A percentile compares a stretch with the other conserved stretches of the same genome.
Evolutionary conservation across 768 basidiomycete genomes (phyloP).

Genomic region (Rubroboletus satanas): DNA sequence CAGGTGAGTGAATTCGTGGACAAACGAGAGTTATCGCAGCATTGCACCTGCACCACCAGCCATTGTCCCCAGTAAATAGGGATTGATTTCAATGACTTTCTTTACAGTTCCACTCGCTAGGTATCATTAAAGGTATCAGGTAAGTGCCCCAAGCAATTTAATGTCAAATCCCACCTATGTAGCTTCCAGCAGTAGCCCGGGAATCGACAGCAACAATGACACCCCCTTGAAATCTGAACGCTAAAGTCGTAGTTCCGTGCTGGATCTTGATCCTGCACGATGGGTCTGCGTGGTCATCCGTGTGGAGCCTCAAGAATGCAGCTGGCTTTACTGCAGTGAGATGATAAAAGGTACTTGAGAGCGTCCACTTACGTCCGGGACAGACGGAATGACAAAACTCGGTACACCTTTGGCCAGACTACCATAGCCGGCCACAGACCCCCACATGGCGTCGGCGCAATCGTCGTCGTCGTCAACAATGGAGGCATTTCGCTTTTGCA

Average conservation of each 20-base stretch:
- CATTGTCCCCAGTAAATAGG: conserved; percentile 98
- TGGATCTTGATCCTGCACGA: conserved; percentile 96
- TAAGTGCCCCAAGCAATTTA: background rate
- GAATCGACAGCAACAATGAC: conserved; percentile 99
- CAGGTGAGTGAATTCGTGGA: conserved; percentile 1
- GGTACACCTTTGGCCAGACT: conserved; percentile 68
- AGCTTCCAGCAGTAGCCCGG: conserved; percentile 93
- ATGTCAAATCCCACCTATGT: conserved; percentile 68
- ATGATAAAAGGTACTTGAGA: background rate
- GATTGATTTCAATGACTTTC: conserved; percentile 99
- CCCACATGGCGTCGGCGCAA: conserved; percentile 70
- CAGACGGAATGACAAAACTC: conserved; percentile 65
- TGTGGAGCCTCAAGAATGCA: conserved; percentile 87
- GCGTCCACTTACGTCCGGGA: conserved; percentile 63
- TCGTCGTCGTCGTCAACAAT: conserved; percentile 59
- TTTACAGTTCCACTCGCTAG: conserved; percentile 95
- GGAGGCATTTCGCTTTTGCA: conserved; percentile 43
- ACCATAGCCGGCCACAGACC: conserved; percentile 80
- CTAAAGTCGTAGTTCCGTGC: conserved; percentile 97
- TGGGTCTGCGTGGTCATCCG: conserved; percentile 93
- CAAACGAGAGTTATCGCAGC: background rate
- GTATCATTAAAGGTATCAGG: background rate
- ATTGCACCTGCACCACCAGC: conserved; percentile 92
- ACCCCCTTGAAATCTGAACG: conserved; percentile 94
- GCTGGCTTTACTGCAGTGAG: conserved; percentile 58